Conservation (phyloP, 192 early-diverging fungal species). For the Coemansia sp. region DNA sequence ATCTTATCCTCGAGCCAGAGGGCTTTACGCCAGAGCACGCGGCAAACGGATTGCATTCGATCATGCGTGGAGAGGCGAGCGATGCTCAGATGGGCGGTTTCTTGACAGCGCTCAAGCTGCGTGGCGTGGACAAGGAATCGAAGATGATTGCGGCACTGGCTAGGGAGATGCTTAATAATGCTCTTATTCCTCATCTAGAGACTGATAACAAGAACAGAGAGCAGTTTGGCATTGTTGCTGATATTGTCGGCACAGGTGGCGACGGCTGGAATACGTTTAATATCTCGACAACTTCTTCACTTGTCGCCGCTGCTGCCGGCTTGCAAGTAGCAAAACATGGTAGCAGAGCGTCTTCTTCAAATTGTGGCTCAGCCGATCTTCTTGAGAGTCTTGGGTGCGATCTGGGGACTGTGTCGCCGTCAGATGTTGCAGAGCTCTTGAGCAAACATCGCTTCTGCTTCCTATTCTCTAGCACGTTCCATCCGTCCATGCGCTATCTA, state of each 20-base stretch:
- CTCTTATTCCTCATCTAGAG: conserved; percentile 59
- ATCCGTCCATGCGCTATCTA: conserved; percentile 86
- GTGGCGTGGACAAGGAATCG: conserved; percentile 70
- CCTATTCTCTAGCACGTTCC: conserved; percentile 87
- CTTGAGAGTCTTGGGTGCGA: conserved; percentile 82
- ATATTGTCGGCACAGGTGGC: conserved; percentile 98
- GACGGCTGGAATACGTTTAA: conserved; percentile 98
- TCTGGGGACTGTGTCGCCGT: conserved; percentile 65
- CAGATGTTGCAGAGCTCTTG: conserved; percentile 67
- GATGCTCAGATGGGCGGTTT: conserved; percentile 88
- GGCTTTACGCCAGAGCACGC: conserved; percentile 63
- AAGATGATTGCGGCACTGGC: conserved; percentile 80
- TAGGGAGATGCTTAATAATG: conserved; percentile 68
- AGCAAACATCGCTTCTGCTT: conserved; percentile 78
- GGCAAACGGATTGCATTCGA: conserved; percentile 59
- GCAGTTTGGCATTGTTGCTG: conserved; percentile 60
- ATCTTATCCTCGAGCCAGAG: conserved; percentile 62
- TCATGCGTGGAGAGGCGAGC: conserved; percentile 79
- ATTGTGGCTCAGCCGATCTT: conserved; percentile 91
- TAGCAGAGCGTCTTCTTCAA: conserved; percentile 87
- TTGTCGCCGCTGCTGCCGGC: conserved; percentile 92
- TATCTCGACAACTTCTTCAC: conserved; percentile 87
- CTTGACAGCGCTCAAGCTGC: conserved; percentile 72
- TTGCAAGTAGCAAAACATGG: conserved; percentile 93
- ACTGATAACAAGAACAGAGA: conserved; percentile 36